Base-by-base conservation (phyloP, 257 asterid genomes). In the Cruciata laevipes region DNA sequence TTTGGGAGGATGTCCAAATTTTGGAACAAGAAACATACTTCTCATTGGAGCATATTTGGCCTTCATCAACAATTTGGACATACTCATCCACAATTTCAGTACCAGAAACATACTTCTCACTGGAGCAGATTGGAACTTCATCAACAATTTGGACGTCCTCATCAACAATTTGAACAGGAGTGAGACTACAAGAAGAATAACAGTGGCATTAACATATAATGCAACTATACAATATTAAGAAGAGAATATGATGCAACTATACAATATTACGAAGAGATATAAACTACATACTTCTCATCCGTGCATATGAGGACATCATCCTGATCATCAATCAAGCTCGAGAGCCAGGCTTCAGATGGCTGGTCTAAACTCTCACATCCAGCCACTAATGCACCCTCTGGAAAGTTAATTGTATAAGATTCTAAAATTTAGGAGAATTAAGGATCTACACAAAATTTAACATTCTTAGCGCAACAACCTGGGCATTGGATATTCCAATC, bases 401-500 rank as follows among this genome's bases (percentile, higher is more conserved):
- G 44, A 59, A 69, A 63, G 62, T 47, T 67, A 18, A n/a, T 38
- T 68, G 67, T 63, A 17, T 17, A 11, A 62, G 57, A 14, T 60
- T 14, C 23, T 21, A 2, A 20, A 20, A 13, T 2, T 27, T 27
- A 30, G 17, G 64, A 17, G 20, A 23, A 68, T 17, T 14, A 52
- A 58, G 18, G 25, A 23, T 4, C 4, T 9, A 9, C 20, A 53
- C 66, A 17, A 37, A 58, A 65, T 11, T 31, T 33, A 63, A 13
- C 44, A 49, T 31, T 20, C 6, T 37, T 49, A 14, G 56, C 31
- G 52, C 42, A 49, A 73, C 53, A 73, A 89, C 95, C 92, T 76
- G 85, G 67, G 82, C 78, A 89, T 53, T 81, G 90, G 56, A 87
- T 81, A 66, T 80, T 86, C 95, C 87, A 84, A 60, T 84, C 74